A percentile compares a stretch with the other conserved stretches of the same genome.
phyloP scores from a whole-genome alignment of 2,329 filamentous ascomycete species.

The Colletotrichum falcatum region DNA sequence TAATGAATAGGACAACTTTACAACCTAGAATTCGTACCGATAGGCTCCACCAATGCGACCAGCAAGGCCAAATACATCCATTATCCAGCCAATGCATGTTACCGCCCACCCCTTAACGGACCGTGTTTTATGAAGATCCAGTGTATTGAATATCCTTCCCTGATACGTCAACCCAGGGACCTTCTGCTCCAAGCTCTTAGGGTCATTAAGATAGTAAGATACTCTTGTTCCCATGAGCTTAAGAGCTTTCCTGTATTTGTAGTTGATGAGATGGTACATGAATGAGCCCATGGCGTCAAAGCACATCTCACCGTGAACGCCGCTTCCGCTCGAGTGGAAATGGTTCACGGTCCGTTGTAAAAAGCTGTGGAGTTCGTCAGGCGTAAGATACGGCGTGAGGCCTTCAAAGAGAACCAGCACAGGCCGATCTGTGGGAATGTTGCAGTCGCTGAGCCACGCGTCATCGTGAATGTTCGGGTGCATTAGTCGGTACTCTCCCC shows the following conservation, averaged over 20 bases:
- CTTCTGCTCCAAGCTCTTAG: constrained; percentile 10
- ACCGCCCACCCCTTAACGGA: no score
- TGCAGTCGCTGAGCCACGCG: constrained; percentile 46
- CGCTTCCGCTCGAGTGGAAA: constrained; percentile 46
- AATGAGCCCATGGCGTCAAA: constrained; percentile 25
- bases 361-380: constrained; percentile 43
- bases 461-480: constrained; percentile 44
- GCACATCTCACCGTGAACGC: constrained; percentile 41
- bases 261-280: not conserved
- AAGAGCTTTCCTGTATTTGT: constrained; percentile 4
- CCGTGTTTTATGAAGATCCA: no score
- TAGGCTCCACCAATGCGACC: no score
- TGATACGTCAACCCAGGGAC: constrained; percentile 25
- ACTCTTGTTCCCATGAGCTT: constrained; percentile 29
- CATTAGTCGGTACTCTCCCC: constrained; percentile 46
- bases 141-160: no score
- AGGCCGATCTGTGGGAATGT: constrained; percentile 48
- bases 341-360: constrained; percentile 44
- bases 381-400: constrained; percentile 48
- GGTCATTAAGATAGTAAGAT: constrained; percentile 22
- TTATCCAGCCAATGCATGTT: no score
- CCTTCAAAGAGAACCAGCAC: constrained; percentile 51
- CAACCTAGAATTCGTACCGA: no score
- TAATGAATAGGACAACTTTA: no score
- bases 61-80: no score